Conservation (phyloP, 306 rosid genomes). For the Quercus variabilis region DNA sequence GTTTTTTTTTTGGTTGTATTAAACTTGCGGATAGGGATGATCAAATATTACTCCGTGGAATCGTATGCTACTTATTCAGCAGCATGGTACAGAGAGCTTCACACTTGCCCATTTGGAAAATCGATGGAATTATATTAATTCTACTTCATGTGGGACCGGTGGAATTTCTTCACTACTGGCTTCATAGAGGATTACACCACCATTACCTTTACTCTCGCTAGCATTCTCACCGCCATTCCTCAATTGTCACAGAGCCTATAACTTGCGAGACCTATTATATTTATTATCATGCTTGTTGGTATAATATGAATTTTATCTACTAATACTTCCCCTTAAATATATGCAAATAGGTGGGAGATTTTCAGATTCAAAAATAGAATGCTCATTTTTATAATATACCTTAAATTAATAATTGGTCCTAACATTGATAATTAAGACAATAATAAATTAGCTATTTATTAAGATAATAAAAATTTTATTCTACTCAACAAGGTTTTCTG, state of each 20-base stretch:
- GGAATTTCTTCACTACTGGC: slow-evolving; percentile 46
- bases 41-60: slow-evolving; percentile 36
- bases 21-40: slow-evolving; percentile 34
- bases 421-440: too few species aligned
- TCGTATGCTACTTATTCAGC: background rate
- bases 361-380: too few species aligned
- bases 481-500: too few species aligned
- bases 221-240: slow-evolving; percentile 50
- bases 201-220: slow-evolving; percentile 44
- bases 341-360: too few species aligned
- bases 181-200: slow-evolving; percentile 50
- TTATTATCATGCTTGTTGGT: too few species aligned
- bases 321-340: too few species aligned
- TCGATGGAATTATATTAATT: slow-evolving; percentile 22
- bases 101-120: slow-evolving; percentile 26
- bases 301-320: too few species aligned
- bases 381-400: too few species aligned
- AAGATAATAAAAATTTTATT: too few species aligned
- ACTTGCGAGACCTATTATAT: slow-evolving; percentile 18
- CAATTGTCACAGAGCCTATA: slow-evolving; percentile 49
- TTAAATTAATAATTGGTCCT: too few species aligned
- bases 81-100: background rate
- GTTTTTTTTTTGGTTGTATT: background rate
- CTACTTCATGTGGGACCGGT: slow-evolving; percentile 38
- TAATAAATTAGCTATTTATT: too few species aligned